A percentile compares a stretch with the other conserved stretches of the same genome.
Evolutionary conservation across 805 yeast species (phyloP).

Genomic region (Myxozyma neglecta): DNA sequence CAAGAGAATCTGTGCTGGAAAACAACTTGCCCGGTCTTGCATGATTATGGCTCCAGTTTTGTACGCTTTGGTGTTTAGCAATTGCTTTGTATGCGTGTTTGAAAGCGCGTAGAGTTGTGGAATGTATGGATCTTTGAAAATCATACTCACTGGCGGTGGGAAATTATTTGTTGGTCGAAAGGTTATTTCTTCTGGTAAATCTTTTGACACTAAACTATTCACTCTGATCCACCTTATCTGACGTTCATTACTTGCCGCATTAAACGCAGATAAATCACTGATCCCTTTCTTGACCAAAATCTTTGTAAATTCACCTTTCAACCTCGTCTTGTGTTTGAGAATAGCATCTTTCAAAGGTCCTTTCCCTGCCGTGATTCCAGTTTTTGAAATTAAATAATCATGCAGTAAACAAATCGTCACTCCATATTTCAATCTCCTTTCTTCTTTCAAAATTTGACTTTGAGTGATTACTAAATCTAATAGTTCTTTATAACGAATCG

Average conservation of each 20-base stretch:
- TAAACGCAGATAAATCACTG: slow-evolving; percentile 43
- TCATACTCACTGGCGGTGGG: slow-evolving; percentile 49
- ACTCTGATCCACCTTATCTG: slow-evolving; percentile 51
- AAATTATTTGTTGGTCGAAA: slow-evolving; percentile 15
- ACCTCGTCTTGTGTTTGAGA: slow-evolving; percentile 72
- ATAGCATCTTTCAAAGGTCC: slow-evolving; percentile 82
- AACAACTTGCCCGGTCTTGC: slow-evolving; percentile 96
- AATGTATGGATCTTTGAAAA: slow-evolving; percentile 71
- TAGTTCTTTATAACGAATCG: slow-evolving; percentile 68
- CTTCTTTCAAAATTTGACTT: slow-evolving; percentile 47
- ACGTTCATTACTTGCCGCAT: slow-evolving; percentile 14
- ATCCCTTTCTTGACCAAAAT: slow-evolving; percentile 73
- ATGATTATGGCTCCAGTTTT: slow-evolving; percentile 76
- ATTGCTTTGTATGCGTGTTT: slow-evolving; percentile 57
- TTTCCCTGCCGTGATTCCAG: slow-evolving; percentile 86
- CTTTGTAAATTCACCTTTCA: slow-evolving; percentile 78
- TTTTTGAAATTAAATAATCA: slow-evolving; percentile 71
- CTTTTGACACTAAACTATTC: slow-evolving; percentile 59
- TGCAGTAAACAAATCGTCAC: slow-evolving; percentile 70
- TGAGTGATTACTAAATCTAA: slow-evolving; percentile 55
- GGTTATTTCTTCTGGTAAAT: slow-evolving; percentile 10
- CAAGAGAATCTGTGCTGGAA: slow-evolving; percentile 82
- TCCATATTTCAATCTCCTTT: slow-evolving; percentile 48
- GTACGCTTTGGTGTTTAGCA: slow-evolving; percentile 70
- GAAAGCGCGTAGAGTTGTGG: slow-evolving; percentile 80